Conservation (phyloP, 768 basidiomycete genomes). For the Tremella fuciformis region DNA sequence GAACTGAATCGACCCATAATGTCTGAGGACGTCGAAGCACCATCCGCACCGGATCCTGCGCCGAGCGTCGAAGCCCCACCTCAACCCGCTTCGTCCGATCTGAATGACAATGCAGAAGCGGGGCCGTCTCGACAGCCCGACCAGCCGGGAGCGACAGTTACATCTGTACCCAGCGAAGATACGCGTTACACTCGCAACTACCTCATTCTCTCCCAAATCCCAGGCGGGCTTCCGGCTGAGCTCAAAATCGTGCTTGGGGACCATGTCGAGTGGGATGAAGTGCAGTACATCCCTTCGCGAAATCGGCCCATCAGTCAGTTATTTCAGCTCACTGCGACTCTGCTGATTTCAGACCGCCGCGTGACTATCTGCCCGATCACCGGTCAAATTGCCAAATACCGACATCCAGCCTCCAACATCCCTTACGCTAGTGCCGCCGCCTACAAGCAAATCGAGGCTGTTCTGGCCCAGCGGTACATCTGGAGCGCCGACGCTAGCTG, state of each 20-base stretch:
- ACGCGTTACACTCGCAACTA: constrained; percentile 44
- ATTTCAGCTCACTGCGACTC: background rate
- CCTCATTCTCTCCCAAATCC: constrained; percentile 46
- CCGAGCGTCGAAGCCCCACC: no score
- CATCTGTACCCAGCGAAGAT: no score
- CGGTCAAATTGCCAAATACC: constrained; percentile 70
- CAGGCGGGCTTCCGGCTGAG: constrained; percentile 56
- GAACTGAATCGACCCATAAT: no score
- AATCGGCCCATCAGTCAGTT: constrained; percentile 34
- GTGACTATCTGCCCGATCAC: constrained; percentile 71
- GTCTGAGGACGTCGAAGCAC: no score
- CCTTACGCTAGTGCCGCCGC: constrained; percentile 72
- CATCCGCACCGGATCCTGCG: no score
- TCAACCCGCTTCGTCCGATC: background rate
- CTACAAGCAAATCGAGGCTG: constrained; percentile 62
- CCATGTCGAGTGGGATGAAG: constrained; percentile 63
- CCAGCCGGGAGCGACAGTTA: background rate
- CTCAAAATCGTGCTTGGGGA: constrained; percentile 82
- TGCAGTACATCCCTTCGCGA: constrained; percentile 35
- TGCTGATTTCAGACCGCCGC: constrained; percentile 59
- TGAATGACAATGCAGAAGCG: background rate
- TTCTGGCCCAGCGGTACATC: constrained; percentile 67
- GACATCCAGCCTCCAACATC: constrained; percentile 73
- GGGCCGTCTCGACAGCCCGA: constrained; percentile 1
- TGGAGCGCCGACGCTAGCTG: constrained; percentile 56